Percentiles rank a stretch among this genome's conserved stretches.
Evolutionary conservation across 1,284 basidiomycete species (phyloP).

Genomic region (Ustilago tritici): DNA sequence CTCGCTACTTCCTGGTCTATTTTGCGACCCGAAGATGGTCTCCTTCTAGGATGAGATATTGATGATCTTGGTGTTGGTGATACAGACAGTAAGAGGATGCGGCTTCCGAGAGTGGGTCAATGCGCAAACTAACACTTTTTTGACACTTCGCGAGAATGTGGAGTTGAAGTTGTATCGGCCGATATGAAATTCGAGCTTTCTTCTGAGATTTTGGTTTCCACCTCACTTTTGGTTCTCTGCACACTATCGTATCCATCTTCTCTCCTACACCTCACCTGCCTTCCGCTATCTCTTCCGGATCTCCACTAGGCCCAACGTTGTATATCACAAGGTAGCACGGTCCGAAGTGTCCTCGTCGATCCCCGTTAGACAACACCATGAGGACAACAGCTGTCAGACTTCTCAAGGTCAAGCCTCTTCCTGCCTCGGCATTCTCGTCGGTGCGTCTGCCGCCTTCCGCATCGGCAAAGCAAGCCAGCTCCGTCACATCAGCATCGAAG

Average conservation of each 20-base stretch:
- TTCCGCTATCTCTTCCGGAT: neutral
- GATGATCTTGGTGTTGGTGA: neutral
- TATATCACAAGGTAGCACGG: neutral
- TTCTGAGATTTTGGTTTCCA: slow-evolving; percentile 8
- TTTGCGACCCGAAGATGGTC: neutral
- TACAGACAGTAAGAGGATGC: neutral
- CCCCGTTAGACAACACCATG: slow-evolving; percentile 16
- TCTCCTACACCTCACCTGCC: neutral
- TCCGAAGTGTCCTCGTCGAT: neutral
- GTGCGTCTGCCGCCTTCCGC: slow-evolving; percentile 33
- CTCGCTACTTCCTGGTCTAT: neutral
- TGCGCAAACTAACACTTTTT: slow-evolving; percentile 24
- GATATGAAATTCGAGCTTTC: slow-evolving; percentile 5
- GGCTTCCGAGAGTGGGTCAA: slow-evolving; percentile 3
- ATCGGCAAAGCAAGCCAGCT: slow-evolving; percentile 4
- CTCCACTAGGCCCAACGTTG: neutral
- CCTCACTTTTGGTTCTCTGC: neutral
- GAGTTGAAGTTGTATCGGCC: slow-evolving; percentile 18
- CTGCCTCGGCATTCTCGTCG: slow-evolving; percentile 29
- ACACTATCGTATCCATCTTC: slow-evolving; percentile 1
- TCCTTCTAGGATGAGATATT: neutral
- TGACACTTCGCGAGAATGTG: slow-evolving; percentile 4
- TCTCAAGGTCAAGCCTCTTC: slow-evolving; percentile 47
- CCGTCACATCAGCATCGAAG: slow-evolving; percentile 9
- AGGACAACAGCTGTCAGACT: slow-evolving; percentile 25